These are phyloP conservation scores for Aspergillus uvarum DNA, from an alignment of 2,329 filamentous ascomycete species.

Conservation along the genomic window DNA sequence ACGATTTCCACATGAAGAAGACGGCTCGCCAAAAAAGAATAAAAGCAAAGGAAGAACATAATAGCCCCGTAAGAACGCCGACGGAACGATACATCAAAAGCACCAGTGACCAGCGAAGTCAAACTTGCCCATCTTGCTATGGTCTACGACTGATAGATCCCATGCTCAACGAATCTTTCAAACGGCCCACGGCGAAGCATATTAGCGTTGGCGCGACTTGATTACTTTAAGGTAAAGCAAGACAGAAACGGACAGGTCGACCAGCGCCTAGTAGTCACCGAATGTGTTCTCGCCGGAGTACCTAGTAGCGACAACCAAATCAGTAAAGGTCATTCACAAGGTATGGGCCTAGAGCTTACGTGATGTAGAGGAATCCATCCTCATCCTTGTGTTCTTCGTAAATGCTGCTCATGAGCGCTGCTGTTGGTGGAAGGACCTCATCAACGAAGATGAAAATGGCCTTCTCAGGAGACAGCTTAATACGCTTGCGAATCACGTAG, in stretches of 20 bases:
- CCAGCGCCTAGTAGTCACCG: conserved; percentile 50
- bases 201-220: background rate
- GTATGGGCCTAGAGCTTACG: conserved; percentile 53
- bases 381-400: conserved; percentile 98
- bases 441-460: conserved; percentile 99
- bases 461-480: conserved; percentile 99
- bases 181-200: conserved; percentile 13
- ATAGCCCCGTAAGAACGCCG: conserved; percentile 21
- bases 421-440: conserved; percentile 93
- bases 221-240: background rate
- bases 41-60: conserved; percentile 13
- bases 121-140: conserved; percentile 15
- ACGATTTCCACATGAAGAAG: conserved; percentile 18
- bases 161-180: conserved; percentile 4
- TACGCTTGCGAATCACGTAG: conserved; percentile 99
- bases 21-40: conserved; percentile 17
- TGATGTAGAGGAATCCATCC: conserved; percentile 95
- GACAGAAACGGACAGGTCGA: background rate
- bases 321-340: background rate
- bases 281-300: conserved; percentile 99
- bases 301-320: conserved; percentile 37
- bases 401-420: conserved; percentile 98
- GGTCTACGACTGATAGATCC: conserved; percentile 12
- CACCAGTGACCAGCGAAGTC: conserved; percentile 16
- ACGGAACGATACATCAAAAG: conserved; percentile 14